Conservation (phyloP, 164 flowering plant species). For the Magnolia sinica region DNA sequence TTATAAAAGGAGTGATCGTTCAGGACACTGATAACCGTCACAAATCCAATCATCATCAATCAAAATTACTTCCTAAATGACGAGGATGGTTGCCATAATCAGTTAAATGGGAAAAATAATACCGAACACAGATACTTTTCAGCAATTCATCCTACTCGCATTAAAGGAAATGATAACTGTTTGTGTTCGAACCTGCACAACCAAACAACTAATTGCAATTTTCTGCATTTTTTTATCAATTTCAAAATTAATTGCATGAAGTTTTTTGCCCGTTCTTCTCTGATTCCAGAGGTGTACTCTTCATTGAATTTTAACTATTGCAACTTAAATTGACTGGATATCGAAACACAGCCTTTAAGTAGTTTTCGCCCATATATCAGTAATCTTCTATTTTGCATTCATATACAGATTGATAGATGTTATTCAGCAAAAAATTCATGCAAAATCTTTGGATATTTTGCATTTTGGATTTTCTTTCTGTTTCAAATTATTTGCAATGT, state of each 20-base stretch:
- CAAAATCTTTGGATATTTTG: not conserved
- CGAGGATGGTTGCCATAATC: conserved; percentile 36
- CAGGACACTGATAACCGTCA: conserved; percentile 45
- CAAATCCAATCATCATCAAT: conserved; percentile 66
- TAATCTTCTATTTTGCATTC: not conserved
- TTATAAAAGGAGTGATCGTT: conserved; percentile 43
- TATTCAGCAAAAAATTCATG: not conserved
- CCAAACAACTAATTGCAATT: not conserved
- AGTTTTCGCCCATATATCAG: no score
- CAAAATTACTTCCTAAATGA: conserved; percentile 68
- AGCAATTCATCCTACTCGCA: no score
- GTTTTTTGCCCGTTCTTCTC: no score
- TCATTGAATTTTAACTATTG: not conserved
- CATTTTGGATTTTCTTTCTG: no score
- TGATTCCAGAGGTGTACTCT: not conserved
- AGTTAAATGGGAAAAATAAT: conserved; percentile 27
- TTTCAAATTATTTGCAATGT: not conserved
- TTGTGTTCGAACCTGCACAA: not conserved
- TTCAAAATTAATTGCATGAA: no score
- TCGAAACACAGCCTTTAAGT: no score
- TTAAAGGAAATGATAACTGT: not conserved
- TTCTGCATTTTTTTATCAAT: not conserved
- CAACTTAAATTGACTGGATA: no score
- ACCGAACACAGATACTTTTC: no score
- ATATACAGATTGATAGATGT: no score